Evolutionary conservation across 2,329 filamentous ascomycete species (phyloP), one percentile per base, ranked within the genome.

Genomic region (Colletotrichum viniferum): DNA sequence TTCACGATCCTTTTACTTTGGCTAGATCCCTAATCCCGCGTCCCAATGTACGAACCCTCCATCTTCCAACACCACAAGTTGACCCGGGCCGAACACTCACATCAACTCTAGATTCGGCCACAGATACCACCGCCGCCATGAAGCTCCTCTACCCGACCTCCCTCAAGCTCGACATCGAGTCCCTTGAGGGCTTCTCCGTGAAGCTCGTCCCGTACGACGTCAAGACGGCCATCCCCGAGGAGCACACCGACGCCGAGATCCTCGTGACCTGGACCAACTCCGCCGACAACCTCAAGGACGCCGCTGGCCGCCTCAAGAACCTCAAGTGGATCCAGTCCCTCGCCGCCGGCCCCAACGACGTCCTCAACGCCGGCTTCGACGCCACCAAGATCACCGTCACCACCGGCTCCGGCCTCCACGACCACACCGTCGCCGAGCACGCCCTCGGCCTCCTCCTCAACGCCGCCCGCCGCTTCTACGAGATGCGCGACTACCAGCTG

Each of bases 121-220:
- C 24, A n/a, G 28, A 28, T 26, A 32, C 43, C 43, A 56, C n/a
- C 58, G 36, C 12, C 79, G 84, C 70, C 67, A 91, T 91, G 90
- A 93, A 93, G 85, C 89, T 93, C 78, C 90, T 93, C 77, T 93
- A 93, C 85, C 92, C 92, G 66, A 93, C 90, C 71, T 92, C 91
- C 4, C 87, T 93, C 77, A 85, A 85, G 69, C 87, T 93, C 81
- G 87, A 93, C 84, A 79, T 88, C 74, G 77, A 86, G 76, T 86
- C 84, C 80, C 86, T 93, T 74, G 83, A 92, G 78, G 91, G 91
- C 79, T 93, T 92, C 86, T 86, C 88, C 63, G 87, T 90, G 61
- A 82, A 86, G 4, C 87, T 93, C n/a, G 86, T 90, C 79, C 81
- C 90, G 18, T 93, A 93, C 85, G 88, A 93, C 79, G 89, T 90